A percentile compares a stretch with the other conserved stretches of the same genome.
Evolutionary conservation across 345 rosid species (phyloP).

Genomic region (Salix arbutifolia): DNA sequence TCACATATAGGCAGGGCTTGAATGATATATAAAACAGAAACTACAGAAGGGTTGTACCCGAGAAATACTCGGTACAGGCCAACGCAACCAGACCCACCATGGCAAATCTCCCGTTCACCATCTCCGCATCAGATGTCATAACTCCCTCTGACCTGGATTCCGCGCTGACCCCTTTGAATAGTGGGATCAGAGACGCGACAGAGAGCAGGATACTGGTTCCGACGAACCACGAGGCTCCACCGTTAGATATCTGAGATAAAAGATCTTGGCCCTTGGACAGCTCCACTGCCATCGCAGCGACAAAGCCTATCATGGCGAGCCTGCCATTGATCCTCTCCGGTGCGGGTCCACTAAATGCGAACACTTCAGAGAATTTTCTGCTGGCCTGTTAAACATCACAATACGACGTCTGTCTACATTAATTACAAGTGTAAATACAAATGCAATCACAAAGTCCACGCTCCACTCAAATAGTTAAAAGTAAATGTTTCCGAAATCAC

Average conservation of each 20-base stretch:
- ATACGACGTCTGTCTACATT: too few species aligned
- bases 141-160: constrained; percentile 54
- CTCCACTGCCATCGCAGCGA: constrained; percentile 62
- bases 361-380: constrained; percentile 49
- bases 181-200: constrained; percentile 56
- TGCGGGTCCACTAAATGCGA: constrained; percentile 80
- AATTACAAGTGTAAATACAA: too few species aligned
- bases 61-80: constrained; percentile 66
- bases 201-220: constrained; percentile 54
- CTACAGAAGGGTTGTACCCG: constrained; percentile 56
- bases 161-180: constrained; percentile 48
- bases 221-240: constrained; percentile 57
- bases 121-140: constrained; percentile 80
- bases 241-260: constrained; percentile 51
- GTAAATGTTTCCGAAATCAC: too few species aligned
- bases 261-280: constrained; percentile 62
- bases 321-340: constrained; percentile 90
- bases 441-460: background rate
- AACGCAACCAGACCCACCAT: constrained; percentile 77
- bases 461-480: too few species aligned
- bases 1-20: too few species aligned
- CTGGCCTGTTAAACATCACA: constrained; percentile 27
- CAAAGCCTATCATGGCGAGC: constrained; percentile 82
- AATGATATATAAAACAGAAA: background rate
- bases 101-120: constrained; percentile 78